Base-by-base conservation (phyloP, 2,329 filamentous ascomycete genomes). In the Alternaria arborescens region DNA sequence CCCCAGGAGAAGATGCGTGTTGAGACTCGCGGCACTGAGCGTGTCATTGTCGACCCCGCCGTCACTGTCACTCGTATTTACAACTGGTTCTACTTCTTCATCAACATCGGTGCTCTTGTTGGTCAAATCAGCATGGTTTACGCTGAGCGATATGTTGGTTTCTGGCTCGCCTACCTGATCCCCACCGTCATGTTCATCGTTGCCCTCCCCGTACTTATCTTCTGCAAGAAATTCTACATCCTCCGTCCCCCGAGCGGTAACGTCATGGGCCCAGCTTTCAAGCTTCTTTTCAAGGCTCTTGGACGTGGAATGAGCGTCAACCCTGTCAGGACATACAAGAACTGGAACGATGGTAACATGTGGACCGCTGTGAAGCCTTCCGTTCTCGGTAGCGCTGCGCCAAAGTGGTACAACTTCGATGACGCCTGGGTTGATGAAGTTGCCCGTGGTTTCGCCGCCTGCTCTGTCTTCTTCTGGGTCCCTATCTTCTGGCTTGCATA, bases 381-480 rank as follows among this genome's bases (percentile, higher is more conserved):
- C 67, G 81, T 81, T 40, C 81, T 91, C 6, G 80, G 84, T 6
- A 77, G 77, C 0, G 75, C 83, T 64, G 86, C 86, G 57, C 90
- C 90, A 0, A 53, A 65, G 0, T 93, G 90, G 90, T 92, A 92
- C 88, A 91, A 87, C 0, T 93, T 92, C 69, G 90, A 93, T 63
- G 91, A 93, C 67, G 86, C 87, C 62, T 94, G 90, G 90, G 91
- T 93, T n/a, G 90, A 93, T 57, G 90, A 94, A 74, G 88, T 93
- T 50, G 84, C 84, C 53, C 89, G 91, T 78, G 91, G 90, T 62
- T 75, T 71, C 57, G 65, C 50, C 24, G 77, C 77, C 38, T 80
- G 77, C 71, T 65, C 67, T 51, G 75, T 80, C 14, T 79, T 80
- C 67, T 69, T 88, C 63, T 92, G 89, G 82, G 85, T 89, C 58